Evolutionary conservation across 2,329 filamentous ascomycete genomes (phyloP).

Genomic region (Talaromyces pinophilus): DNA sequence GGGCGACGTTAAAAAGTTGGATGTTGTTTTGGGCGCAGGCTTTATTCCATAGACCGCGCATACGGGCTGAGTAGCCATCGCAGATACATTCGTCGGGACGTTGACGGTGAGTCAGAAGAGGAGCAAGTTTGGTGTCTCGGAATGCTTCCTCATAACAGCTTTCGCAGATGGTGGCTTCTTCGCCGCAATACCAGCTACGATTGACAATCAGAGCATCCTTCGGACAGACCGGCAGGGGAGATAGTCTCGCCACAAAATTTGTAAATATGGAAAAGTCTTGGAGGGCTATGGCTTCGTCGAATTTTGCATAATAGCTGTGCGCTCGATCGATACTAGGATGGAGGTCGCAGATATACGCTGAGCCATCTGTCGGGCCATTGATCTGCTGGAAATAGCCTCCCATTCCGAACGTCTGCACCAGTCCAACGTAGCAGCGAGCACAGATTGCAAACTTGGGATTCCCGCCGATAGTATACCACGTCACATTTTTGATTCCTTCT

Average conservation of each 20-base stretch:
- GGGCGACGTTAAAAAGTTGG: slow-evolving; percentile 2
- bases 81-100: slow-evolving; percentile 16
- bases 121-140: slow-evolving; percentile 9
- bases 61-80: slow-evolving; percentile 17
- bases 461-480: slow-evolving; percentile 16
- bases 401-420: slow-evolving; percentile 6
- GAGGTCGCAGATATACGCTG: slow-evolving; percentile 16
- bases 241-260: slow-evolving; percentile 9
- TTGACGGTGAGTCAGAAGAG: not conserved
- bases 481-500: slow-evolving; percentile 18
- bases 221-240: slow-evolving; percentile 6
- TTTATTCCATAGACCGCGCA: slow-evolving; percentile 20
- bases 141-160: slow-evolving; percentile 22
- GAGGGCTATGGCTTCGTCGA: slow-evolving; percentile 14
- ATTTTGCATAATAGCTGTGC: slow-evolving; percentile 10
- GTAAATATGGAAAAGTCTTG: slow-evolving; percentile 16
- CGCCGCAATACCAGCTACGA: slow-evolving; percentile 18
- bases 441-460: slow-evolving; percentile 16
- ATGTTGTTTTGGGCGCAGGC: slow-evolving; percentile 19
- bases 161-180: slow-evolving; percentile 20
- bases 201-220: slow-evolving; percentile 7
- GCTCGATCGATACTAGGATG: not conserved
- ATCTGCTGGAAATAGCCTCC: slow-evolving; percentile 13
- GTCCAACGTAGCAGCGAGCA: slow-evolving; percentile 16
- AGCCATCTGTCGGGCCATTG: slow-evolving; percentile 8